phyloP scores from a whole-genome alignment of 257 asterid genomes.

The Plectranthus barbatus region DNA sequence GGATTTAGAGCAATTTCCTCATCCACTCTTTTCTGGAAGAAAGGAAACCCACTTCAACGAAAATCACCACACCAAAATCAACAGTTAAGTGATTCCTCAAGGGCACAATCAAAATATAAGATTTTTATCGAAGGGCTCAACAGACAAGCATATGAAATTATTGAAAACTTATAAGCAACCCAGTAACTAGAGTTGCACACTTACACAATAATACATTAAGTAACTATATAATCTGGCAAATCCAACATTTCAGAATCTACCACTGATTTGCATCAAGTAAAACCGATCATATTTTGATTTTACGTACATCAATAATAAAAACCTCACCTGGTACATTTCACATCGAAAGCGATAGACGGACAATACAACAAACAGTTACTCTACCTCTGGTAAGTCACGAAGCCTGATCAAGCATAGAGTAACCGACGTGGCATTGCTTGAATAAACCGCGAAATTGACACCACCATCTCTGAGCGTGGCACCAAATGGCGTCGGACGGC shows the following conservation, averaged over 20 bases:
- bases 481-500: constrained; percentile 81
- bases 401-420: constrained; percentile 66
- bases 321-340: not conserved
- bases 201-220: not conserved
- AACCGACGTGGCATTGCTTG: constrained; percentile 65
- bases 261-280: not conserved
- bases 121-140: not conserved
- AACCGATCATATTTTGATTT: not conserved
- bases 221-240: not conserved
- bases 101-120: not conserved
- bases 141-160: not conserved
- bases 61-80: not conserved
- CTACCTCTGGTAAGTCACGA: constrained; percentile 58
- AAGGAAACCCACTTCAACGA: not conserved
- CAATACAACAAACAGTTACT: not conserved
- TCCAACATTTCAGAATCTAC: not conserved
- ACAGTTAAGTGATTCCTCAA: not conserved
- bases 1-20: constrained; percentile 67
- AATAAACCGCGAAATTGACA: constrained; percentile 64
- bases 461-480: constrained; percentile 84
- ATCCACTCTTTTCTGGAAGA: constrained; percentile 73
- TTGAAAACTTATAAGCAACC: not conserved
- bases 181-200: not conserved
- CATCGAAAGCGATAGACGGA: not conserved
- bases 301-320: not conserved